These are phyloP conservation scores for Tilletia indica DNA, from an alignment of 1,284 basidiomycete species.

Conservation along the genomic window DNA sequence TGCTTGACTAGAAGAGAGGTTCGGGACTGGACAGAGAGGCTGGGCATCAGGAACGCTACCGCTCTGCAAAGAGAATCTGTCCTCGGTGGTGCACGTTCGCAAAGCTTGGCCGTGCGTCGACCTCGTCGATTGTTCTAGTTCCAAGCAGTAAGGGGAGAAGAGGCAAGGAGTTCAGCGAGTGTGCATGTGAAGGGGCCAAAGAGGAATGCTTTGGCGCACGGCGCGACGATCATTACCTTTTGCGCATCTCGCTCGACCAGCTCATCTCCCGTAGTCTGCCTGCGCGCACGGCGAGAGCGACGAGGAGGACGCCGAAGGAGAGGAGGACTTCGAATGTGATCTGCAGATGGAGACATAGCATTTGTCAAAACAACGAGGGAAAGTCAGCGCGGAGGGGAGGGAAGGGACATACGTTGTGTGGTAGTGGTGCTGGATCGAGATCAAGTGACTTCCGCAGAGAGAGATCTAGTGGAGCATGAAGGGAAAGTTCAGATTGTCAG, in stretches of 20 bases:
- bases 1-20: too few species aligned
- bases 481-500: not conserved
- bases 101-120: constrained; percentile 24
- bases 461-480: constrained; percentile 8
- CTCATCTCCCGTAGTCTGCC: constrained; percentile 21
- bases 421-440: constrained; percentile 22
- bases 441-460: constrained; percentile 28
- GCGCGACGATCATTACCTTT: constrained; percentile 14
- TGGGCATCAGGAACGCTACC: not conserved
- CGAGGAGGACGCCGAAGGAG: constrained; percentile 24
- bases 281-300: constrained; percentile 24
- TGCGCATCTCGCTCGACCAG: constrained; percentile 25
- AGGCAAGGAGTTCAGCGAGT: not conserved
- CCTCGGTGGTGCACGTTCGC: constrained; percentile 29
- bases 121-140: constrained; percentile 19
- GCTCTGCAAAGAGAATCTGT: constrained; percentile 21
- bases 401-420: constrained; percentile 23
- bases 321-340: constrained; percentile 10
- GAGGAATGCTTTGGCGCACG: not conserved
- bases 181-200: not conserved
- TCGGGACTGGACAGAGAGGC: too few species aligned
- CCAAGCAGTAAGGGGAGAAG: not conserved
- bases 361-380: not conserved
- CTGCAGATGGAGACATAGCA: not conserved
- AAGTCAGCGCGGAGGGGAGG: constrained; percentile 2